phyloP scores from a whole-genome alignment of 306 rosid species.

The Dicorynia guianensis region DNA sequence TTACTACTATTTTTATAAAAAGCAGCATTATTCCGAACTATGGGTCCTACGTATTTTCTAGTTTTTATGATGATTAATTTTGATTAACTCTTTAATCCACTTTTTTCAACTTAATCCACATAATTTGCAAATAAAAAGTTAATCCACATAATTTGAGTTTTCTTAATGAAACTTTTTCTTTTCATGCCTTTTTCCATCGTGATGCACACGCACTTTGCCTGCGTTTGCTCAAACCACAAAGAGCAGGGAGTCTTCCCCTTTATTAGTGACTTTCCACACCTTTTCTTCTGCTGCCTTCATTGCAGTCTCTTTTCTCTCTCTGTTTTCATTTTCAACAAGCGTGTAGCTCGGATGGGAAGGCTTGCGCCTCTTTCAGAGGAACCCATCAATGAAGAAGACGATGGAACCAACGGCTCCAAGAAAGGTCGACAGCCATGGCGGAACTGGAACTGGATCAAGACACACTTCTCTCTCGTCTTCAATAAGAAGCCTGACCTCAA shows the following conservation, averaged over 20 bases:
- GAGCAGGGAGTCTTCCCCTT: neutral
- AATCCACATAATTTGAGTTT: neutral
- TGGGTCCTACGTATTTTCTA: no score
- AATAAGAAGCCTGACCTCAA: slow-evolving; percentile 72
- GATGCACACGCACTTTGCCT: slow-evolving; percentile 19
- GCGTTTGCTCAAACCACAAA: slow-evolving; percentile 25
- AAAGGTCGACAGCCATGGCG: slow-evolving; percentile 68
- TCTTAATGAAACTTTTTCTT: no score
- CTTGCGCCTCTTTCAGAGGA: slow-evolving; percentile 80
- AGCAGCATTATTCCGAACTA: no score
- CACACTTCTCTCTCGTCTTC: slow-evolving; percentile 64
- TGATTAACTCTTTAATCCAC: no score
- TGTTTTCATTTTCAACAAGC: neutral
- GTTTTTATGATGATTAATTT: no score
- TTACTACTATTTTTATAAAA: no score
- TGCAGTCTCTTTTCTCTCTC: neutral
- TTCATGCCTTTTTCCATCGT: neutral
- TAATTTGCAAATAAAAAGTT: no score
- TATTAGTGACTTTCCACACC: slow-evolving; percentile 8
- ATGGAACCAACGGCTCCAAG: slow-evolving; percentile 10
- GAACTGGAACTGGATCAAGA: slow-evolving; percentile 79
- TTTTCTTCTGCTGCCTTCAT: neutral
- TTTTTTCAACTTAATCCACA: neutral
- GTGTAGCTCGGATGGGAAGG: slow-evolving; percentile 48
- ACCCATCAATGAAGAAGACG: slow-evolving; percentile 63